phyloP scores from a whole-genome alignment of 306 rosid genomes.

The Begonia fuchsioides region DNA sequence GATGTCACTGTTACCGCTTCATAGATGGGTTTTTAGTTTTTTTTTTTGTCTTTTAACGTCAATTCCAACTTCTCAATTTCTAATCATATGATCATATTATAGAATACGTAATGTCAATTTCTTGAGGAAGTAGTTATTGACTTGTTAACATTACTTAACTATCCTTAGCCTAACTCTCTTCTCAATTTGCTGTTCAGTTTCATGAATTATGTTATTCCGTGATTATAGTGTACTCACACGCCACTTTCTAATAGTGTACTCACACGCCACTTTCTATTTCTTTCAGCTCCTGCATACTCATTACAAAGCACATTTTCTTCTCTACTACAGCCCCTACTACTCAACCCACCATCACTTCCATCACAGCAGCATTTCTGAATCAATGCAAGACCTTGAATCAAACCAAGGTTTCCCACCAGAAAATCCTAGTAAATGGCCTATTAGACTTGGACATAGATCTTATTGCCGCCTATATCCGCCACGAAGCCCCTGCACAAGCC shows the following conservation, averaged over 20 bases:
- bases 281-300: constrained; percentile 1
- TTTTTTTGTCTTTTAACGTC: too few relatives aligned
- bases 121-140: too few relatives aligned
- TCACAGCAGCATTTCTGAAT: constrained; percentile 5
- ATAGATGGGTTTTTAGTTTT: too few relatives aligned
- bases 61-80: too few relatives aligned
- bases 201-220: constrained; percentile 5
- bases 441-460: constrained; percentile 13
- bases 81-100: too few relatives aligned
- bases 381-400: constrained; percentile 26
- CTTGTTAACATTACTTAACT: too few relatives aligned
- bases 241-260: not conserved
- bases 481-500: constrained; percentile 23
- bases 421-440: constrained; percentile 28
- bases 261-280: not conserved
- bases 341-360: constrained; percentile 10
- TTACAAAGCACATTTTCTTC: not conserved
- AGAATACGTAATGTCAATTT: too few relatives aligned
- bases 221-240: not conserved
- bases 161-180: too few relatives aligned
- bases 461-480: constrained; percentile 31
- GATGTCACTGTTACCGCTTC: too few relatives aligned
- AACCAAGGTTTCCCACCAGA: constrained; percentile 39
- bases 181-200: too few relatives aligned
- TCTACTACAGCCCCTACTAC: constrained; percentile 5